Conservation (phyloP, 2,329 filamentous ascomycete species). For the Clonostachys sp. region DNA sequence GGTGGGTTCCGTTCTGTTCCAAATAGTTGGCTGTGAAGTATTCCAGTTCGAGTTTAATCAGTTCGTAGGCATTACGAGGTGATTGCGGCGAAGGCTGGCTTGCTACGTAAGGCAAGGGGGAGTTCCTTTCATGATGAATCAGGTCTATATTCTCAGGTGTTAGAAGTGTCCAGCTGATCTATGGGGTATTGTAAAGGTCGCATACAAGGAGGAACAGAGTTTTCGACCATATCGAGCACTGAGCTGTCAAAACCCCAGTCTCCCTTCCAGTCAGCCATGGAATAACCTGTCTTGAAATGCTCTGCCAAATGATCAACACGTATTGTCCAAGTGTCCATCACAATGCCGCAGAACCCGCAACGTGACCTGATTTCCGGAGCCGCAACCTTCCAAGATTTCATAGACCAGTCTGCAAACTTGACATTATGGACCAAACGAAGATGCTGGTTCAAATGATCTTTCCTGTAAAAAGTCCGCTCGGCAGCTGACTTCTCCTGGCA, state of each 20-base stretch:
- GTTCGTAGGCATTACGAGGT: conserved; percentile 55
- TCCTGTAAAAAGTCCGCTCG: conserved; percentile 63
- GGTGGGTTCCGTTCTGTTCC: conserved; percentile 30
- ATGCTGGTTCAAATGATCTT: conserved; percentile 64
- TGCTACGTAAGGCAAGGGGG: conserved; percentile 48
- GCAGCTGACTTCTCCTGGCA: conserved; percentile 61
- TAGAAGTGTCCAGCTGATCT: conserved; percentile 30
- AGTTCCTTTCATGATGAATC: conserved; percentile 58
- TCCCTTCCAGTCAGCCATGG: conserved; percentile 67
- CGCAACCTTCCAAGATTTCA: conserved; percentile 56
- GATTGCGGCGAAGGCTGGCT: conserved; percentile 35
- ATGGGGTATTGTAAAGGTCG: conserved; percentile 27
- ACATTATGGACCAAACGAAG: conserved; percentile 57
- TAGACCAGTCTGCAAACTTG: conserved; percentile 61
- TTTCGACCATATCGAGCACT: conserved; percentile 59
- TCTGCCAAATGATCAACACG: conserved; percentile 62
- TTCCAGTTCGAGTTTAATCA: conserved; percentile 53
- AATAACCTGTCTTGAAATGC: conserved; percentile 62
- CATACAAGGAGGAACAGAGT: conserved; percentile 62
- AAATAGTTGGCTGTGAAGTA: conserved; percentile 42
- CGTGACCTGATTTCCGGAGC: conserved; percentile 58
- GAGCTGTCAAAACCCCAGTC: conserved; percentile 63
- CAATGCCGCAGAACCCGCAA: conserved; percentile 61
- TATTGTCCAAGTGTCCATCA: conserved; percentile 57
- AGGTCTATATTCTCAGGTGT: conserved; percentile 46